Base-by-base conservation (phyloP, 2,329 filamentous ascomycete species). In the Sarocladium strictum region DNA sequence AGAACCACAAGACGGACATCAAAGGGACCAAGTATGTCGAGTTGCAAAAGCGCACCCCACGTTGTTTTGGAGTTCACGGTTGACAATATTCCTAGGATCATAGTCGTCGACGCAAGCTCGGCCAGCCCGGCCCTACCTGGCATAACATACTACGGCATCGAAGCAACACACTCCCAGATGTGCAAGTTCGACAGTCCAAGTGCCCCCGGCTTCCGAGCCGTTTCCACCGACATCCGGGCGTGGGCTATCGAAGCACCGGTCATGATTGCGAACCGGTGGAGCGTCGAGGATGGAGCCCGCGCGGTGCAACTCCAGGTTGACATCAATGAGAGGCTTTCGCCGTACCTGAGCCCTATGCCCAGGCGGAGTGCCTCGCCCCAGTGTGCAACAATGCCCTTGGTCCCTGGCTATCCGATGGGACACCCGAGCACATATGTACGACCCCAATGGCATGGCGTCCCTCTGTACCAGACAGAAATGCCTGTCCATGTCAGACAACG, bases 61-160 rank as follows among this genome's bases (percentile, higher is more conserved):
- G 7, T 17, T n/a, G 43, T 15, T 17, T 29, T 32, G 5, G 9
- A n/a, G 40, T 7, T 21, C 24, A 49, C 11, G 11, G 23, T 23
- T 37, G 3, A 49, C 32, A 24, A 17, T 12, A 7, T 4, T 19
- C 23, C 15, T 32, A 77, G 71, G 62, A 63, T 77, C 53, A 71
- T 88, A 56, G 79, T 92, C 35, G 88, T 92, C 2, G 86, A 90
- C 56, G 76, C 86, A 54, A 74, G 74, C 47, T 90, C 86, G 1
- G 88, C 88, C 1, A 80, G 84, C 17, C 88, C 87, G 0, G 80
- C 82, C 54, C 72, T 89, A 14, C 83, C 85, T 5, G 86, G 86
- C 29, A 86, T 88, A 0, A 84, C 81, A 40, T 85, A 86, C 59
- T 88, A 86, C 67, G 85, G 86, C n/a, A 87, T 90, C 56, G 85